Base-by-base conservation (phyloP, 1,284 basidiomycete genomes). In the Apiotrichum gracile region DNA sequence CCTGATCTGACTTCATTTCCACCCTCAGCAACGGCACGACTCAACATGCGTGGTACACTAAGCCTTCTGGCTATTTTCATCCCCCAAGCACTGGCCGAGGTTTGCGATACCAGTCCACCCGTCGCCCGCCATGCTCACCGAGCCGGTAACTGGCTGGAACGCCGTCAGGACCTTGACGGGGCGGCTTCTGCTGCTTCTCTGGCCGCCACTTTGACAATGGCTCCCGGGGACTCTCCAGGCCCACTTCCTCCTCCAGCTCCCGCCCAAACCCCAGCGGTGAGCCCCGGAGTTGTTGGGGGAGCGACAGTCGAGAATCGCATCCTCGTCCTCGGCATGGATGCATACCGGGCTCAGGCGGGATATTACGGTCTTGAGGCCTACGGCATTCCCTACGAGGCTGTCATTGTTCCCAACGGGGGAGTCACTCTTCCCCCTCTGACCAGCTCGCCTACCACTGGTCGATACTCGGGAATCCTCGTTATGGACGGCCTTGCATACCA, bases 391-490 rank as follows among this genome's bases (percentile, higher is more conserved):
- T 52, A 42, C 46, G 51, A 52, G 26, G 19, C 19, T 4, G 12
- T 48, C 21, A 16, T 48, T 10, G 40, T 52, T 6, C 46, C 45
- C 4, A 33, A 42, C 25, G 19, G 6, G 1, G 46, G 51, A 16
- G 22, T 43, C 4, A 16, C 12, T 2, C 45, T 52, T 4, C 51
- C 46, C 13, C 12, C 26, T 8, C 51, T 52, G 25, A 42, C 41
- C 40, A 17, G 25, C 26, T 22, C 46, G 1, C 26, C 33, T 17
- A 47, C 33, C 13, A 45, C 43, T 38, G 46, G 46, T 26, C 51
- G 38, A 34, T 52, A 48, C 46, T 47, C 46, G 12, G 51, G 46
- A 12, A 52, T 52, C 40, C 47, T 52, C 25, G 22, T 44, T 33
- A 42, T 52, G 46, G 40, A 48, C 39, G 40, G 33, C 4, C 25